Percentiles rank a stretch among this genome's conserved stretches.
phyloP scores from a whole-genome alignment of 805 yeast genomes.

The Sungouiozyma intestinalis region DNA sequence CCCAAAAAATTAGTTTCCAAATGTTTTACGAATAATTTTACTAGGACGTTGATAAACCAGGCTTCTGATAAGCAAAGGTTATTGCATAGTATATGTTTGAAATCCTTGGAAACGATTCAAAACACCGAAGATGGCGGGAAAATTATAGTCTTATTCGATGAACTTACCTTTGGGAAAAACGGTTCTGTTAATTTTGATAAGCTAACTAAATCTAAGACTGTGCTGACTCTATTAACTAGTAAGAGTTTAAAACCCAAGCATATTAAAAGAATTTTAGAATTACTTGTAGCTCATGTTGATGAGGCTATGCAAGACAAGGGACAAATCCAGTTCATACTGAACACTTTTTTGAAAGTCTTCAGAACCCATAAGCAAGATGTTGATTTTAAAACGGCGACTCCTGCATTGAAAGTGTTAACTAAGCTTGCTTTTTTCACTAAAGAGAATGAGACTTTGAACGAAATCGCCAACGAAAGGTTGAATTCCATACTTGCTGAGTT shows the following conservation, averaged over 20 bases:
- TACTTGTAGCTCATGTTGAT: constrained; percentile 6
- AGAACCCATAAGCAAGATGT: constrained; percentile 33
- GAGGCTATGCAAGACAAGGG: constrained; percentile 5
- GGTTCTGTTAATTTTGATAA: constrained; percentile 67
- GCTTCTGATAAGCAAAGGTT: constrained; percentile 53
- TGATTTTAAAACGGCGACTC: constrained; percentile 14
- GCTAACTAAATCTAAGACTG: constrained; percentile 61
- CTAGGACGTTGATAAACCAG: constrained; percentile 70
- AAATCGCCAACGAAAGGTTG: constrained; percentile 48
- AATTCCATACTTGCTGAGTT: constrained; percentile 57
- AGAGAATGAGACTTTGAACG: constrained; percentile 4
- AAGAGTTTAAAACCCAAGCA: constrained; percentile 10
- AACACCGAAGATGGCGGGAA: constrained; percentile 27
- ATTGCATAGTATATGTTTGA: constrained; percentile 56
- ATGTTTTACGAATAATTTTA: constrained; percentile 52
- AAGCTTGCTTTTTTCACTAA: constrained; percentile 24
- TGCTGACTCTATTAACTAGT: constrained; percentile 33
- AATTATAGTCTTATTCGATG: constrained; percentile 25
- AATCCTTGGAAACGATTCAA: constrained; percentile 36
- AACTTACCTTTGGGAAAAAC: constrained; percentile 33
- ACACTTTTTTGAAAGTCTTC: constrained; percentile 43
- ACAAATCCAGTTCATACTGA: constrained; percentile 44
- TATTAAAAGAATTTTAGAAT: constrained; percentile 16
- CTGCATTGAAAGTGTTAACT: constrained; percentile 25
- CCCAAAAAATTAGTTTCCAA: constrained; percentile 12